Conservation (phyloP, 176 grass and related monocot genomes). For the Rhipidocladum racemiflorum region DNA sequence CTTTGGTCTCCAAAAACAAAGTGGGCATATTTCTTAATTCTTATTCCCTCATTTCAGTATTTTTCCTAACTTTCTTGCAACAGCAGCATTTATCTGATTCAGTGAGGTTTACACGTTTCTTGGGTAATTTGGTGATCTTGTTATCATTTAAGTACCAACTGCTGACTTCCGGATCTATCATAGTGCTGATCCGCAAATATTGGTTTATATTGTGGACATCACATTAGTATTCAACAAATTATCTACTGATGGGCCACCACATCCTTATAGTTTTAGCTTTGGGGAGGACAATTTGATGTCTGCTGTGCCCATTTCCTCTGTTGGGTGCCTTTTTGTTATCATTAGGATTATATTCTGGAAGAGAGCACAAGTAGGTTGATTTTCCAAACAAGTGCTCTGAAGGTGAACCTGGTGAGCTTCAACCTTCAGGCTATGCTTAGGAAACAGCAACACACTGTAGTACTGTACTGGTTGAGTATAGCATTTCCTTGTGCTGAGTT, state of each 20-base stretch:
- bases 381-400: not conserved
- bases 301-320: conserved; percentile 12
- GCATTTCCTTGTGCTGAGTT: conserved; percentile 19
- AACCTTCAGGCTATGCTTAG: not conserved
- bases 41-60: not conserved
- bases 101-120: not conserved
- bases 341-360: not conserved
- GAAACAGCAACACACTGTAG: not conserved
- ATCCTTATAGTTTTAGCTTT: conserved; percentile 21
- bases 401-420: conserved; percentile 19
- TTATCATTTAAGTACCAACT: conserved; percentile 5
- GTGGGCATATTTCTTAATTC: not conserved
- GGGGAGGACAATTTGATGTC: not conserved
- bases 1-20: not conserved
- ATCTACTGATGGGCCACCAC: not conserved
- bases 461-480: not conserved
- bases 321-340: conserved; percentile 1
- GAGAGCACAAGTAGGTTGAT: conserved; percentile 5
- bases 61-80: conserved; percentile 5
- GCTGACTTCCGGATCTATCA: not conserved
- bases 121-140: not conserved
- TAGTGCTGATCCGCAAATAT: not conserved
- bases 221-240: not conserved
- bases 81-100: conserved; percentile 1
- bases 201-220: not conserved